Conservation (phyloP, 1,284 basidiomycete species). For the Fomitopsis betulina region DNA sequence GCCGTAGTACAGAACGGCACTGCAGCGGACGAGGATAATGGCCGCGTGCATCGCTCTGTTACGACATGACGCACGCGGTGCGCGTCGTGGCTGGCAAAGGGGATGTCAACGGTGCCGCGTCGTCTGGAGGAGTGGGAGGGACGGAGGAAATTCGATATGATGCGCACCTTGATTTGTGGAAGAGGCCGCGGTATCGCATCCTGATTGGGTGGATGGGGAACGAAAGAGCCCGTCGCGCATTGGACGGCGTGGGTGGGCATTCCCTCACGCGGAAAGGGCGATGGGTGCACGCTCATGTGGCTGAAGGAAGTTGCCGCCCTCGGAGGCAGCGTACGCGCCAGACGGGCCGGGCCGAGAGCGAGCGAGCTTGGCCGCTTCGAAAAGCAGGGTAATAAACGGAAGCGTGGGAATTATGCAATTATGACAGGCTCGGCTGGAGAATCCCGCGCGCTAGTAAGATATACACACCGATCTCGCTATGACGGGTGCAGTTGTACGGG, state of each 20-base stretch:
- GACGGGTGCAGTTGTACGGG: background rate
- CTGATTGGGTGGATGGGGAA: background rate
- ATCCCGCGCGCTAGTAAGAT: background rate
- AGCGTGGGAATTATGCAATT: background rate
- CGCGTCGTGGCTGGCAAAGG: background rate
- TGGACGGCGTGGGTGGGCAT: constrained; percentile 1
- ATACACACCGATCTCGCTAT: background rate
- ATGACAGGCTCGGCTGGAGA: background rate
- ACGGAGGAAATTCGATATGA: background rate
- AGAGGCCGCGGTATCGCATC: background rate
- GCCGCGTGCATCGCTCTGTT: background rate
- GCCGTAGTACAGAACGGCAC: background rate
- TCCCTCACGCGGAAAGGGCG: background rate
- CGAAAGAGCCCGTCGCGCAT: background rate
- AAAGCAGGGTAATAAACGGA: background rate
- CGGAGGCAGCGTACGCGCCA: background rate
- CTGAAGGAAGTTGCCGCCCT: background rate
- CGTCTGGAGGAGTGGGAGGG: background rate
- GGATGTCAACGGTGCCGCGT: background rate
- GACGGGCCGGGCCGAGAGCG: background rate
- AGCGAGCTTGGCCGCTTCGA: background rate
- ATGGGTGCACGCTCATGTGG: background rate
- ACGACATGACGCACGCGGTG: background rate
- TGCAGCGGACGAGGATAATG: background rate
- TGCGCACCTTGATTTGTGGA: background rate